Evolutionary conservation across 768 basidiomycete genomes (phyloP).

Genomic region (Trametopsis cervina): DNA sequence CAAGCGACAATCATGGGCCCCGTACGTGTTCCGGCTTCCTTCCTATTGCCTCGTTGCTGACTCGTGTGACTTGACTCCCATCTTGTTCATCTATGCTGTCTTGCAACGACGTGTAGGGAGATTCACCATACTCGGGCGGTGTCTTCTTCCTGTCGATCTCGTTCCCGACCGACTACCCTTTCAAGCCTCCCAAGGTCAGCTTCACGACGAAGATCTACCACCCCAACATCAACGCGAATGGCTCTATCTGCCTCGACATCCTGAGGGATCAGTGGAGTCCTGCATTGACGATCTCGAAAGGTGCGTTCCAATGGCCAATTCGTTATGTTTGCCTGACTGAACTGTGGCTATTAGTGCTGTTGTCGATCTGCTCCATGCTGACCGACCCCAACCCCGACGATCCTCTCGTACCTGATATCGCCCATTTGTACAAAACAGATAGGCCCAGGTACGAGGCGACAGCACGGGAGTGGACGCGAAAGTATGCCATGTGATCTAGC

Average conservation of each 20-base stretch:
- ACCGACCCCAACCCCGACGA: conserved; percentile 99
- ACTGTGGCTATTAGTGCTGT: conserved; percentile 44
- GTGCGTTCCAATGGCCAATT: conserved; percentile 33
- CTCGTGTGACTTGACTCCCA: neutral
- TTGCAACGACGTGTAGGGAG: conserved; percentile 51
- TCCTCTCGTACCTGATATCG: conserved; percentile 97
- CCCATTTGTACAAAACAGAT: conserved; percentile 99
- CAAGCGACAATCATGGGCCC: conserved; percentile 99
- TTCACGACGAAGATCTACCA: conserved; percentile 99
- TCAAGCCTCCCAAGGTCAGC: conserved; percentile 99
- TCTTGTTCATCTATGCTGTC: conserved; percentile 19
- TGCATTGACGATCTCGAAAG: conserved; percentile 98
- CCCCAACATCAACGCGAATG: conserved; percentile 99
- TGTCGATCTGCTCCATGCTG: conserved; percentile 99
- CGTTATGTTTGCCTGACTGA: neutral
- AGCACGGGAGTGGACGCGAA: conserved; percentile 49
- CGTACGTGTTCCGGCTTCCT: conserved; percentile 41
- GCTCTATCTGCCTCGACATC: conserved; percentile 98
- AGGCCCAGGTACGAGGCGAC: conserved; percentile 95
- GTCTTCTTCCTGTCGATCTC: conserved; percentile 97
- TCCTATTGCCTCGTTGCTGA: neutral
- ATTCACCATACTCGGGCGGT: conserved; percentile 97
- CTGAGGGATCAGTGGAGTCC: conserved; percentile 99
- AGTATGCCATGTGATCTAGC: neutral
- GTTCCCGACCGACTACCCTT: conserved; percentile 97